These are phyloP conservation scores for Colletotrichum sp. DNA, from an alignment of 2,329 filamentous ascomycete species.

Conservation along the genomic window DNA sequence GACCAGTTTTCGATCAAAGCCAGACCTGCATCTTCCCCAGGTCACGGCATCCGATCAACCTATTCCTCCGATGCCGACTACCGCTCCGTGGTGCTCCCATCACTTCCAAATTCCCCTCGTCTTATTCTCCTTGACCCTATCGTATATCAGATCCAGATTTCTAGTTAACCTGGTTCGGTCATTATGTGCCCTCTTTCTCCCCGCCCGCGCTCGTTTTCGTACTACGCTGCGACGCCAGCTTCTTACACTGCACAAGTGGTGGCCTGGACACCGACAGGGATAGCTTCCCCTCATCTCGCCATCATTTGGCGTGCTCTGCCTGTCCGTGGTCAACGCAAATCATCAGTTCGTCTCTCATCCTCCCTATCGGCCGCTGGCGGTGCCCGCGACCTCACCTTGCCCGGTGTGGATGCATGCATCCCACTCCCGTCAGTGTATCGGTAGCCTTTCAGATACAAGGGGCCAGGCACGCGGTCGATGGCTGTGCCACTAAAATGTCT, in stretches of 20 bases:
- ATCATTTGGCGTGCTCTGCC: background rate
- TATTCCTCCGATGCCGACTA: background rate
- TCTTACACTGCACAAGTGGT: background rate
- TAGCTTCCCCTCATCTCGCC: background rate
- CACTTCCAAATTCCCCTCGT: background rate
- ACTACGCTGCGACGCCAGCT: background rate
- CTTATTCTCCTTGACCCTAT: background rate
- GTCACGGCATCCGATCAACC: background rate
- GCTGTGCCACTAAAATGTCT: background rate
- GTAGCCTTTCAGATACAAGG: background rate
- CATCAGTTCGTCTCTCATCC: conserved; percentile 4
- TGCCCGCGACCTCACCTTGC: background rate
- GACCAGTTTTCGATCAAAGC: background rate
- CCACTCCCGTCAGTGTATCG: background rate
- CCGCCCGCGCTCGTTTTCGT: conserved; percentile 1
- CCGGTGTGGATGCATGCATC: background rate
- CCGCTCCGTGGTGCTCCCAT: background rate
- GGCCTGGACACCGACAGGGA: background rate
- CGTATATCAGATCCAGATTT: background rate
- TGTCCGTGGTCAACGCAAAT: background rate
- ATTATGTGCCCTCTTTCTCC: background rate
- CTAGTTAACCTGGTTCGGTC: background rate
- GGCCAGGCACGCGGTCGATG: background rate
- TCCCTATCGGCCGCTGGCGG: background rate
- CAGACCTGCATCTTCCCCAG: background rate